Evolutionary conservation across 2,329 filamentous ascomycete species (phyloP).

Genomic region (Pseudopithomyces chartarum): DNA sequence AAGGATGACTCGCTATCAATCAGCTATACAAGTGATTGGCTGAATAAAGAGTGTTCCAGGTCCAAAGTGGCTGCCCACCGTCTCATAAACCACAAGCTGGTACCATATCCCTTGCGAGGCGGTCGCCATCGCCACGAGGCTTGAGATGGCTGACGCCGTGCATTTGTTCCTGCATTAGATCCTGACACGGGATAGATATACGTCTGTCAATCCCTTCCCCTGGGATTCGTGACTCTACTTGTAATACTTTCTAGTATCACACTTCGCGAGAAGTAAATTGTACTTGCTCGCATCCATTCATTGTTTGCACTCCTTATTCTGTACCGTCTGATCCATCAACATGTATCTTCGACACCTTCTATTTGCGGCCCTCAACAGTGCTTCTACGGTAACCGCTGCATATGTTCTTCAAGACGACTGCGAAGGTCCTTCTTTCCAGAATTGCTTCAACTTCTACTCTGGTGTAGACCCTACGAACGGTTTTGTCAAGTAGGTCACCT

Average conservation of each 20-base stretch:
- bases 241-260: background rate
- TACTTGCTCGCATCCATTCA: background rate
- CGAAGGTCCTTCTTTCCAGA: conserved; percentile 16
- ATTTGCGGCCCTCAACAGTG: background rate
- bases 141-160: background rate
- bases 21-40: background rate
- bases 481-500: conserved; percentile 13
- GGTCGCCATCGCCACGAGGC: background rate
- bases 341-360: conserved; percentile 3
- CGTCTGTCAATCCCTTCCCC: background rate
- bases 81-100: background rate
- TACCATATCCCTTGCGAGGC: background rate
- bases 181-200: background rate
- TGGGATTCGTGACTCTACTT: background rate
- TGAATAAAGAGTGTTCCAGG: background rate
- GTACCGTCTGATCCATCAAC: background rate
- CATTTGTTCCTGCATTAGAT: conserved; percentile 7
- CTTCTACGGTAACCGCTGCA: background rate
- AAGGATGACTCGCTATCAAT: conserved; percentile 7
- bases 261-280: background rate
- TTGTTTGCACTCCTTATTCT: background rate
- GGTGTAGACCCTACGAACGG: conserved; percentile 48
- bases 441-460: conserved; percentile 35
- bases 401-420: conserved; percentile 19
- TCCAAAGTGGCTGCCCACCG: conserved; percentile 2